Evolutionary conservation across 176 grass and related monocot genomes (phyloP), one percentile per base, ranked within the genome.

Genomic region (Miscanthus lutarioriparius): DNA sequence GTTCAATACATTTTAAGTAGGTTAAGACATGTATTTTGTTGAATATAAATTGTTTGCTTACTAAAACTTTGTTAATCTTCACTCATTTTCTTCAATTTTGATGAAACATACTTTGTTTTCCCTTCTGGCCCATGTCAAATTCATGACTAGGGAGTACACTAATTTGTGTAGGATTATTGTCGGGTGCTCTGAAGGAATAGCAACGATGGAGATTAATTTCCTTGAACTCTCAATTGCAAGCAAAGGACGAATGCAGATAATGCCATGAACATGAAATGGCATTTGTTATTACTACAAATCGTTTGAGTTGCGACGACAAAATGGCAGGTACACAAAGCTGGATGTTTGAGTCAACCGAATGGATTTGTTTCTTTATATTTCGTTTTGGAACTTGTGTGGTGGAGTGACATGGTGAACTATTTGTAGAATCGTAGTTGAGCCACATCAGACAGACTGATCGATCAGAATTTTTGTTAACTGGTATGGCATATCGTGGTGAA

Each of bases 181-280:
- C 12, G 91, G 91, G 54, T 93, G 89, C 47, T 77, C 90, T 68
- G 85, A 93, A 87, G 91, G 91, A 73, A 90, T 88, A 17, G 82
- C 82, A 76, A 85, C 83, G 77, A 87, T 86, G 77, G 89, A 93
- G 62, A 81, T 90, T 83, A 86, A 54, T 36, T 56, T 84, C 20
- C 84, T 64, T 54, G 87, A 92, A 83, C 64, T 77, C 38, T 80
- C 84, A 77, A 80, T 82, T 83, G 91, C 26, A 11, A 14, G 69
- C 22, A 10, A 72, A 72, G 38, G 39, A 44, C 2, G 38, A 26
- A 23, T 72, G 38, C 22, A 72, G 38, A 72, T n/a, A 72, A 72
- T 30, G 62, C 25, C 23, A 64, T 30, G 26, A 64, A 22, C 51
- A 20, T 54, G 56, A 59, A 59, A 10, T 23, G 20, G 22, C 10